Conservation (phyloP, 805 yeast genomes). For the Metschnikowia cubensis region DNA sequence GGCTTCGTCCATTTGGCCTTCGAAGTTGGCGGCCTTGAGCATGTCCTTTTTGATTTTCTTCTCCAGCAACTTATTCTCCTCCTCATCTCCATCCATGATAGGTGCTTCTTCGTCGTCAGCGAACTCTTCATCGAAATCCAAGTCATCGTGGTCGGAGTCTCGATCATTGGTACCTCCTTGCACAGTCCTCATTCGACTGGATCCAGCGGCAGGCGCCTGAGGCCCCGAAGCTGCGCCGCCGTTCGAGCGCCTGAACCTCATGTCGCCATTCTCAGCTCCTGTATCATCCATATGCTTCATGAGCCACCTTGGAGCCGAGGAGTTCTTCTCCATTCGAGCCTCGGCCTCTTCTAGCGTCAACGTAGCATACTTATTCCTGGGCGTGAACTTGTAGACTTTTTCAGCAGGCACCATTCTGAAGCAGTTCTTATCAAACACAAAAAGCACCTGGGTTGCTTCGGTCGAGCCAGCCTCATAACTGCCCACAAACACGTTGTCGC, state of each 20-base stretch:
- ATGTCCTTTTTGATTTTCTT: conserved; percentile 77
- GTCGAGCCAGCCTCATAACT: conserved; percentile 87
- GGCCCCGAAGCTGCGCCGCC: conserved; percentile 6
- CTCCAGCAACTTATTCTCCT: conserved; percentile 88
- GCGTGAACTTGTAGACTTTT: conserved; percentile 89
- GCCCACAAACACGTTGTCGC: conserved; percentile 91
- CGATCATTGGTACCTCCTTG: conserved; percentile 45
- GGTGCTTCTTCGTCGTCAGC: conserved; percentile 99
- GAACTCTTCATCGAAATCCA: conserved; percentile 94
- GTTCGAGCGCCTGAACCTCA: conserved; percentile 38
- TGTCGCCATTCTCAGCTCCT: conserved; percentile 43
- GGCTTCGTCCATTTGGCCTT: conserved; percentile 54
- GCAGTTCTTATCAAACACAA: conserved; percentile 81
- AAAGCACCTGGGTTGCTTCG: conserved; percentile 73
- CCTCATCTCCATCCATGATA: conserved; percentile 92
- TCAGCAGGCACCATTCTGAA: conserved; percentile 95
- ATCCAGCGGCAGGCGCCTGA: conserved; percentile 2
- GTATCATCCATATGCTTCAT: conserved; percentile 81
- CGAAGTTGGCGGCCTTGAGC: conserved; percentile 75
- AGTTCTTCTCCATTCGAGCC: conserved; percentile 80
- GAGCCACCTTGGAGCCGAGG: conserved; percentile 85
- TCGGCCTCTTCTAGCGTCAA: conserved; percentile 95
- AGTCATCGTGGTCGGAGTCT: conserved; percentile 83
- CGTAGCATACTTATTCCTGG: conserved; percentile 89
- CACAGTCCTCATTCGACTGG: conserved; percentile 36